A percentile compares a stretch with the other conserved stretches of the same genome.
phyloP scores from a whole-genome alignment of 441 rosid species.

The Adansonia madagascariensis region DNA sequence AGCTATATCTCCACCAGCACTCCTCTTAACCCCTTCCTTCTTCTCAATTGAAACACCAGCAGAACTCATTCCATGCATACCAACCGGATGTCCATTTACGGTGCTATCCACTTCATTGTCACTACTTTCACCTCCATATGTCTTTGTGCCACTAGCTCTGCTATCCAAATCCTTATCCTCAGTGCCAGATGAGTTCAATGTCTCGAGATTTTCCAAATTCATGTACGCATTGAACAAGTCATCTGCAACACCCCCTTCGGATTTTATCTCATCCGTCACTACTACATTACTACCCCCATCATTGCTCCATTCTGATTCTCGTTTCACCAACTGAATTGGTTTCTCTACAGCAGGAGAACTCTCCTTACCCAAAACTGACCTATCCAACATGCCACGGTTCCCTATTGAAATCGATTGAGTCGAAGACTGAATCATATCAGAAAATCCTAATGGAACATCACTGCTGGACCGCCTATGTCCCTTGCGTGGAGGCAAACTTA shows the following conservation, averaged over 20 bases:
- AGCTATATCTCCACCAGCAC: conserved; percentile 51
- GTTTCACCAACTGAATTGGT: conserved; percentile 50
- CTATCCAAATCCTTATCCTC: conserved; percentile 62
- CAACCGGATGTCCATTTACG: conserved; percentile 32
- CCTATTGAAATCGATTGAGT: conserved; percentile 41
- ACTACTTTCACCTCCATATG: conserved; percentile 52
- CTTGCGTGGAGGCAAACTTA: conserved; percentile 51
- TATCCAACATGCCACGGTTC: conserved; percentile 4
- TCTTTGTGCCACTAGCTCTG: conserved; percentile 54
- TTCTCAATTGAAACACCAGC: conserved; percentile 31
- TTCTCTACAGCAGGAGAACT: conserved; percentile 28
- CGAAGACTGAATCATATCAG: conserved; percentile 46
- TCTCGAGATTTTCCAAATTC: conserved; percentile 54
- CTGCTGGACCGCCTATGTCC: conserved; percentile 58
- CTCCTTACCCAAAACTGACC: no score
- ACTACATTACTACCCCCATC: conserved; percentile 26
- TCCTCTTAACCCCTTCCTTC: conserved; percentile 53
- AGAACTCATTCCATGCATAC: conserved; percentile 30
- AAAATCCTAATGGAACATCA: conserved; percentile 50
- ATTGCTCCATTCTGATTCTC: conserved; percentile 44
- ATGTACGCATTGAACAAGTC: conserved; percentile 53
- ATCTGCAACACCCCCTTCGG: conserved; percentile 48
- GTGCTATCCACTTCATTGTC: conserved; percentile 62
- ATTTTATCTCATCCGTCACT: conserved; percentile 17
- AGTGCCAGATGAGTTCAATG: conserved; percentile 53